Percentiles rank a stretch among this genome's conserved stretches.
phyloP scores from a whole-genome alignment of 108 stramenopile genomes.

The Fistulifera pelliculosa region DNA sequence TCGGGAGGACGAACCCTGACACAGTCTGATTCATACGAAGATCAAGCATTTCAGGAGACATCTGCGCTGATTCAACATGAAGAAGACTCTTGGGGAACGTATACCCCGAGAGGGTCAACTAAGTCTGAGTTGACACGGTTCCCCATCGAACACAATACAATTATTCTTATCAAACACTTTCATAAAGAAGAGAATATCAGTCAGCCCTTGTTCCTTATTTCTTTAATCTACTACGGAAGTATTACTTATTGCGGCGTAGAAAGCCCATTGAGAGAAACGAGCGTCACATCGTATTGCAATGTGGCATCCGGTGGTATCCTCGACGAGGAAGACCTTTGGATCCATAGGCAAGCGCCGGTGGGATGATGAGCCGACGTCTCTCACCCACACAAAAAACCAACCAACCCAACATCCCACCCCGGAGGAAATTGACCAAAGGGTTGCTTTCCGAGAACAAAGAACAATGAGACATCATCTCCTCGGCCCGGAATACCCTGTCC shows the following conservation, averaged over 20 bases:
- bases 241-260: constrained; percentile 75
- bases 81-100: no score
- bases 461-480: constrained; percentile 73
- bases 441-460: constrained; percentile 81
- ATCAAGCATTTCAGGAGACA: no score
- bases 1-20: no score
- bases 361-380: constrained; percentile 62
- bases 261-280: constrained; percentile 76
- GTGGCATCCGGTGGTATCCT: constrained; percentile 78
- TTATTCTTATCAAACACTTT: no score
- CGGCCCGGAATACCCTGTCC: constrained; percentile 68
- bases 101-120: no score
- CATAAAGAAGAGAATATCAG: no score
- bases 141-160: no score
- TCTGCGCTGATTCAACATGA: no score
- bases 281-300: constrained; percentile 70
- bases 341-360: constrained; percentile 77
- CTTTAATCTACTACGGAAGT: no score
- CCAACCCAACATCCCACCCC: constrained; percentile 78
- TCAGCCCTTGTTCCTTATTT: no score
- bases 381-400: constrained; percentile 66
- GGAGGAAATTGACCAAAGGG: constrained; percentile 88
- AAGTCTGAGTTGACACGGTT: no score
- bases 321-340: constrained; percentile 55
- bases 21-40: no score